A percentile compares a stretch with the other conserved stretches of the same genome.
Conservation (phyloP, 768 basidiomycete genomes). For the Leccinum longicurvipes region DNA sequence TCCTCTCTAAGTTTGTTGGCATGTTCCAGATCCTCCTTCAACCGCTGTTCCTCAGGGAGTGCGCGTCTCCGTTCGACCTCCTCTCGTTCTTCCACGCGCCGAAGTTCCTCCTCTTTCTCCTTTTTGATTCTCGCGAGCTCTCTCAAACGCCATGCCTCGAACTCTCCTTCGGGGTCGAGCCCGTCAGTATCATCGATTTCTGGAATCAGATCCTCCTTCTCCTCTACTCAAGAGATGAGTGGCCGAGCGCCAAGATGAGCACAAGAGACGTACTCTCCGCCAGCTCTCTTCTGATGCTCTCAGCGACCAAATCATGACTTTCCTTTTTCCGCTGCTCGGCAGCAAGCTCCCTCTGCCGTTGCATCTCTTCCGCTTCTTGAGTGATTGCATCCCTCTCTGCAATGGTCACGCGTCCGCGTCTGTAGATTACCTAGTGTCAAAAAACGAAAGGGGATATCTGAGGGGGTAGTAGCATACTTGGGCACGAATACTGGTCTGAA, state of each 20-base stretch:
- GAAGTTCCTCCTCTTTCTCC: slow-evolving; percentile 86
- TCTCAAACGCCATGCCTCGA: slow-evolving; percentile 93
- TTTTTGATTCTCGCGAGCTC: slow-evolving; percentile 92
- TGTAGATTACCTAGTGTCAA: slow-evolving; percentile 28
- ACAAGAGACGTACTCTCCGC: slow-evolving; percentile 69
- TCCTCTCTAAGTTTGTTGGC: slow-evolving; percentile 81
- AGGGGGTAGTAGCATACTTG: slow-evolving; percentile 56
- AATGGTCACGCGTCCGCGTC: slow-evolving; percentile 74
- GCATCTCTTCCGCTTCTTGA: slow-evolving; percentile 72
- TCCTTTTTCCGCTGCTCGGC: slow-evolving; percentile 82
- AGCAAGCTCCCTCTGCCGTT: slow-evolving; percentile 67
- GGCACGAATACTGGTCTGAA: slow-evolving; percentile 94
- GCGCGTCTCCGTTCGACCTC: slow-evolving; percentile 91
- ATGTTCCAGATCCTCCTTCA: slow-evolving; percentile 88
- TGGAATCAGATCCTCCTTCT: slow-evolving; percentile 77
- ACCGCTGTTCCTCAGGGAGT: slow-evolving; percentile 87
- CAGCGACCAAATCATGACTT: slow-evolving; percentile 89
- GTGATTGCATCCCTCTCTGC: slow-evolving; percentile 63
- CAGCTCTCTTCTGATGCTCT: slow-evolving; percentile 88
- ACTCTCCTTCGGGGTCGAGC: slow-evolving; percentile 82
- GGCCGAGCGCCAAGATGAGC: neutral
- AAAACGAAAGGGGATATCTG: neutral
- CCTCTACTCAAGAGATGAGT: slow-evolving; percentile 52
- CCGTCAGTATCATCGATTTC: slow-evolving; percentile 97
- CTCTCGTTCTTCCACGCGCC: slow-evolving; percentile 78